Conservation (phyloP, 257 asterid species). For the Solanum rostratum region DNA sequence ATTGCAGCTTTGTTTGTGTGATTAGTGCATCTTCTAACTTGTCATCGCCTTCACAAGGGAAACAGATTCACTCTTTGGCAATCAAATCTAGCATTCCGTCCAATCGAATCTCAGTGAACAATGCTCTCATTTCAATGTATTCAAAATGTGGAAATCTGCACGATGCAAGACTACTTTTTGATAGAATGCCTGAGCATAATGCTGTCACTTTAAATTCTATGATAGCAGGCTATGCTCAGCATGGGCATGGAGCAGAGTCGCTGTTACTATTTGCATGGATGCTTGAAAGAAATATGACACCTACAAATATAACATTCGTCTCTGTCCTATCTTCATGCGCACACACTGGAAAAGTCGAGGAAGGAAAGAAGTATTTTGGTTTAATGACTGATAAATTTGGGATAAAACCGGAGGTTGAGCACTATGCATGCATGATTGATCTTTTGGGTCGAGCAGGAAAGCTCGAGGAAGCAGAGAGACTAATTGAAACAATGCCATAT, state of each 20-base stretch:
- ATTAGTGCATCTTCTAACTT: constrained; percentile 45
- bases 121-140: constrained; percentile 65
- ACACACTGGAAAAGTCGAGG: constrained; percentile 61
- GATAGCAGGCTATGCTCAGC: constrained; percentile 75
- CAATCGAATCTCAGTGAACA: constrained; percentile 45
- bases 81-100: constrained; percentile 39
- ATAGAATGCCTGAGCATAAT: constrained; percentile 47
- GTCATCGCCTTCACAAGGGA: constrained; percentile 60
- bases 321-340: constrained; percentile 72
- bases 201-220: constrained; percentile 51
- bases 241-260: constrained; percentile 51
- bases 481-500: constrained; percentile 51
- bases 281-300: constrained; percentile 27
- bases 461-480: constrained; percentile 46
- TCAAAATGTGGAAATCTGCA: constrained; percentile 58
- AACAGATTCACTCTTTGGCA: constrained; percentile 52
- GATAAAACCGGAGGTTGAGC: constrained; percentile 49
- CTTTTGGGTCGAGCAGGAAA: constrained; percentile 67
- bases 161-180: constrained; percentile 49
- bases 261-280: constrained; percentile 37
- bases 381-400: constrained; percentile 42
- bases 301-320: constrained; percentile 58
- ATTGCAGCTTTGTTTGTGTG: constrained; percentile 62
- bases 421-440: constrained; percentile 67
- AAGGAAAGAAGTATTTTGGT: constrained; percentile 43